These are phyloP conservation scores for Mesembryanthemum crystallinum DNA, from an alignment of 148 eudicot genomes.

Conservation along the genomic window DNA sequence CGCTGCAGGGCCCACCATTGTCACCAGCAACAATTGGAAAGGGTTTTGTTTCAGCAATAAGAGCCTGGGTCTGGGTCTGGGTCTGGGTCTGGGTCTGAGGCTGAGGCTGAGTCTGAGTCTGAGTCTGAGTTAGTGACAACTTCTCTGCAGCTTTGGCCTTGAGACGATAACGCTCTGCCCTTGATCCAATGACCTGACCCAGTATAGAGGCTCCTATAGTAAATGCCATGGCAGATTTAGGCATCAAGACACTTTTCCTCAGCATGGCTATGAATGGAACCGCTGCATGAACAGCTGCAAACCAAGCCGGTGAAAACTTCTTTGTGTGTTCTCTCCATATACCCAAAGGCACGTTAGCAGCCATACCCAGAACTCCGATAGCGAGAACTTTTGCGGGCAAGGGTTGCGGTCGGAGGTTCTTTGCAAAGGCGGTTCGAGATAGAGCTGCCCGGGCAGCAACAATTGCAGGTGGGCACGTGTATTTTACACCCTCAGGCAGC, in stretches of 20 bases:
- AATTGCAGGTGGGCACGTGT: conserved; percentile 72
- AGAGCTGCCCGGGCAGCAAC: conserved; percentile 87
- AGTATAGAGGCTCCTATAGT: conserved; percentile 88
- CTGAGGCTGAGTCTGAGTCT: too few species aligned
- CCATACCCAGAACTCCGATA: conserved; percentile 88
- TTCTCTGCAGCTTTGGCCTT: conserved; percentile 45
- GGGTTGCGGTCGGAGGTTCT: conserved; percentile 87
- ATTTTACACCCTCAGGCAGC: conserved; percentile 81
- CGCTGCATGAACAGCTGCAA: conserved; percentile 93
- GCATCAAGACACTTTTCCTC: conserved; percentile 85
- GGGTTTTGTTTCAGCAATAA: conserved; percentile 20
- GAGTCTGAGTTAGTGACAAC: conserved; percentile 25
- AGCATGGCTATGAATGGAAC: conserved; percentile 94
- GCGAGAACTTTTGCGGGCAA: conserved; percentile 72
- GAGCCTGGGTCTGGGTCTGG: background rate
- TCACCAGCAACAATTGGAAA: conserved; percentile 28
- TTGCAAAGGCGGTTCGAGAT: conserved; percentile 79
- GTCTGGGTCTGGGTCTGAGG: background rate
- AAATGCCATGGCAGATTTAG: conserved; percentile 93
- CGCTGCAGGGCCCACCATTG: conserved; percentile 40
- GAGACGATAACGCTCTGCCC: conserved; percentile 84
- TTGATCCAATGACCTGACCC: conserved; percentile 94
- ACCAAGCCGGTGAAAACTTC: conserved; percentile 96
- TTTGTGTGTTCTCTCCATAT: conserved; percentile 93
- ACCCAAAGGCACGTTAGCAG: conserved; percentile 84